Percentiles rank a stretch among this genome's conserved stretches.
Conservation (phyloP, 2,329 filamentous ascomycete species). For the Dryadomyces quercivorus region DNA sequence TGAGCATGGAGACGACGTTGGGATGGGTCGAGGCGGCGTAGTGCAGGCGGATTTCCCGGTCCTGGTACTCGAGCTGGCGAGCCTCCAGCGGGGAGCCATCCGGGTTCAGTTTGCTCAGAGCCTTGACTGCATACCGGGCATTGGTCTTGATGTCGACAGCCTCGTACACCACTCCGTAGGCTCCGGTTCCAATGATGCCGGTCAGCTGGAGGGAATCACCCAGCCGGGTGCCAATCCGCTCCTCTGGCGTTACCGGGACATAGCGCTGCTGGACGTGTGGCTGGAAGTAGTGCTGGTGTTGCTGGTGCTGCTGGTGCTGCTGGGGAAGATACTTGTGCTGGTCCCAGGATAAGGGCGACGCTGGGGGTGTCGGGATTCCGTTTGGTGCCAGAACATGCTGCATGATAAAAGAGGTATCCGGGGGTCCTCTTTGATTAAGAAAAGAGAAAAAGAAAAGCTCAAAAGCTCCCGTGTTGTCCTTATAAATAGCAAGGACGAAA, state of each 20-base stretch:
- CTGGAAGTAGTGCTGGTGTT: constrained; percentile 25
- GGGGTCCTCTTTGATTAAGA: neutral
- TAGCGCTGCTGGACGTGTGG: constrained; percentile 23
- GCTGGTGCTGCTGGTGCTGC: constrained; percentile 25
- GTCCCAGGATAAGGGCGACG: constrained; percentile 40
- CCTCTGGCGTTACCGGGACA: constrained; percentile 59
- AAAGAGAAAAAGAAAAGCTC: neutral
- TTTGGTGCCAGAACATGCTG: constrained; percentile 41
- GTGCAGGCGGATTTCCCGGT: constrained; percentile 85
- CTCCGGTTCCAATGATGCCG: constrained; percentile 79
- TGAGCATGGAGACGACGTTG: constrained; percentile 86
- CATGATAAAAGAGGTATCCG: constrained; percentile 33
- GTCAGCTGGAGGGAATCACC: constrained; percentile 74
- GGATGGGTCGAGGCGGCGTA: constrained; percentile 78
- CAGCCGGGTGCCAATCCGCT: constrained; percentile 72
- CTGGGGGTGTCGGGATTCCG: constrained; percentile 46
- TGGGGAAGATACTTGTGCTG: constrained; percentile 32
- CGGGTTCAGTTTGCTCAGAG: constrained; percentile 78
- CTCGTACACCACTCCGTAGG: constrained; percentile 92
- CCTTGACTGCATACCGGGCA: constrained; percentile 87
- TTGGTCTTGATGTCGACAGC: constrained; percentile 74
- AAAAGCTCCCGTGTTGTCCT: too few species aligned
- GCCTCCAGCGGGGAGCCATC: constrained; percentile 62
- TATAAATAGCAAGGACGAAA: neutral
- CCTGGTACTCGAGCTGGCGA: constrained; percentile 80